Percentiles rank a stretch among this genome's conserved stretches.
Conservation (phyloP, 495 filamentous ascomycete species). For the Haplographium delicatum region DNA sequence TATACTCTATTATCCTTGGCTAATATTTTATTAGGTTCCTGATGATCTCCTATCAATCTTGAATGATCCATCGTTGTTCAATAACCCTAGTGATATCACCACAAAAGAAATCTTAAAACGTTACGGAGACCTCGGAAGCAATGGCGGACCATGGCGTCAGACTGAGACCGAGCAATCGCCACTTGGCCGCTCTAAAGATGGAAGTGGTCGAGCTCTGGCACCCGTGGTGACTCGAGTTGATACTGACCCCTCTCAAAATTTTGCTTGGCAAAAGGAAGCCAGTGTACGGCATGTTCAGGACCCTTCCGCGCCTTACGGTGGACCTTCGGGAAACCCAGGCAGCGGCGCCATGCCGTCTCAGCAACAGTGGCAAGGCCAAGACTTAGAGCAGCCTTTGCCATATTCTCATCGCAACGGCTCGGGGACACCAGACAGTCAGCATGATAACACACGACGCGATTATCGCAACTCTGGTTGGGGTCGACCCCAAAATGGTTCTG, state of each 20-base stretch:
- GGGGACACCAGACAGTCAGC: constrained; percentile 26
- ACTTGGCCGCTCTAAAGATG: constrained; percentile 44
- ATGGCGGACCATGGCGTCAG: constrained; percentile 53
- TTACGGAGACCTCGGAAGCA: constrained; percentile 69
- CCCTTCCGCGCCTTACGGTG: constrained; percentile 37
- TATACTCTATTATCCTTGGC: constrained; percentile 26
- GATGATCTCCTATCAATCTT: constrained; percentile 85
- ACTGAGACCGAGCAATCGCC: constrained; percentile 43
- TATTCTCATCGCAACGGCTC: constrained; percentile 29
- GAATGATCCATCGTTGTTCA: constrained; percentile 75
- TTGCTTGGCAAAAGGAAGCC: constrained; percentile 74
- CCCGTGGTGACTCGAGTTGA: constrained; percentile 62
- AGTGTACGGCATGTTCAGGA: constrained; percentile 75
- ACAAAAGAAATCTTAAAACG: constrained; percentile 94
- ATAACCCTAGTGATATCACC: constrained; percentile 76
- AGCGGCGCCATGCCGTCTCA: constrained; percentile 40
- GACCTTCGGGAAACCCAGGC: constrained; percentile 17
- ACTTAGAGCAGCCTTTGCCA: constrained; percentile 30
- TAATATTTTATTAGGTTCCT: constrained; percentile 61
- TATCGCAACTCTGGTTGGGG: constrained; percentile 51
- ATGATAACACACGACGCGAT: constrained; percentile 34
- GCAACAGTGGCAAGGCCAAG: constrained; percentile 35
- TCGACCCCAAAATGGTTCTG: constrained; percentile 24
- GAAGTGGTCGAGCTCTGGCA: constrained; percentile 31
- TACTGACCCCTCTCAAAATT: constrained; percentile 65